Base-by-base conservation (phyloP, 139 green algal genomes). In the Edaphochlamys debaryana region DNA sequence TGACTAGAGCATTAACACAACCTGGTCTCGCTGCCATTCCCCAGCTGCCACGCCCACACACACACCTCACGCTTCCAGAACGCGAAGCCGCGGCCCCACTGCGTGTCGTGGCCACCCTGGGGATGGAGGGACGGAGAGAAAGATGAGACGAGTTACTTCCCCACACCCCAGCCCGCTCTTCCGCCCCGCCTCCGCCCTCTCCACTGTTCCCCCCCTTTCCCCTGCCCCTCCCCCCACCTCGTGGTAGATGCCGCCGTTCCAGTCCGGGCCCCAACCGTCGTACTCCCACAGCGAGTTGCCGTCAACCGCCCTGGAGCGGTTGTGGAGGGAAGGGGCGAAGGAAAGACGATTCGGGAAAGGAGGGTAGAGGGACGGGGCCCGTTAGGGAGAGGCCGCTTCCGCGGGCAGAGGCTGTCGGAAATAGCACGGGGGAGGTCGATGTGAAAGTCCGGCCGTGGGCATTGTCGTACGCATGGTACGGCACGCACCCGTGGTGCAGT, bases 11-110 rank as follows among this genome's bases (percentile, higher is more conserved):
- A n/a, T n/a, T n/a, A n/a, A n/a, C n/a, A n/a, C n/a, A n/a, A n/a
- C n/a, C n/a, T n/a, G n/a, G n/a, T n/a, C n/a, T n/a, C n/a, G n/a
- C n/a, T n/a, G n/a, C n/a, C n/a, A n/a, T n/a, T n/a, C n/a, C n/a
- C n/a, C n/a, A n/a, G n/a, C n/a, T n/a, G n/a, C n/a, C n/a, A n/a
- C n/a, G n/a, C n/a, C n/a, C n/a, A n/a, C n/a, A 15, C 34, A 34
- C 85, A 37, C 80, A 95, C 90, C 88, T 94, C 93, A 23, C 69
- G 27, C 87, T 95, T 94, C 89, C 90, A 94, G 75, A 91, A 94
- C 5, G 87, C 87, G 52, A 91, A 94, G 17, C 79, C 74, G 17
- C 88, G 67, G 32, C 93, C 92, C 90, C 90, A 96, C 25, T 79
- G 37, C 30, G 86, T 93, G 87, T 95, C 92, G 50, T 75, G 83